Evolutionary conservation across 2,329 filamentous ascomycete genomes (phyloP).

Genomic region (Sporothrix humicola): DNA sequence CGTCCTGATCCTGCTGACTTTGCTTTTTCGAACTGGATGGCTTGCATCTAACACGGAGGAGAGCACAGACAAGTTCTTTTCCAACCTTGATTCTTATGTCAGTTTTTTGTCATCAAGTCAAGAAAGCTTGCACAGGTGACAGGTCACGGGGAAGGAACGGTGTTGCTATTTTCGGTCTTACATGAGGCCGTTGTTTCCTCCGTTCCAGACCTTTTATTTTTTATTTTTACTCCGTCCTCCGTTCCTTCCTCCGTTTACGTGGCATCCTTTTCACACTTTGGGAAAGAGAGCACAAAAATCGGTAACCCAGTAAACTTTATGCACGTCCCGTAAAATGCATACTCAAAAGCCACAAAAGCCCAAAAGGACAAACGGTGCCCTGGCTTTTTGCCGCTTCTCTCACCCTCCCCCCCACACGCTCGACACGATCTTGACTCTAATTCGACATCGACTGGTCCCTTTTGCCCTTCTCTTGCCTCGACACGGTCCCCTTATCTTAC

Average conservation of each 20-base stretch:
- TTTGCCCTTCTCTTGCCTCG: not conserved
- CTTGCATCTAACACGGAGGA: too few species aligned
- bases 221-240: not conserved
- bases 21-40: too few species aligned
- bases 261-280: not conserved
- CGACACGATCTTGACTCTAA: not conserved
- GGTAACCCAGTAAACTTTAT: not conserved
- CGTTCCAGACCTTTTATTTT: not conserved
- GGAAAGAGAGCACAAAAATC: not conserved
- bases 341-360: too few species aligned
- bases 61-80: too few species aligned
- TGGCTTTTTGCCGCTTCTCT: not conserved
- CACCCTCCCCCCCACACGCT: not conserved
- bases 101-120: too few species aligned
- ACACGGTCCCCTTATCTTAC: not conserved
- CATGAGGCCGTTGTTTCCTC: not conserved
- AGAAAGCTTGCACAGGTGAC: not conserved
- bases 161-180: not conserved
- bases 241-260: not conserved
- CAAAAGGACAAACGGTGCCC: not conserved
- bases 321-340: not conserved
- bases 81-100: too few species aligned
- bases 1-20: too few species aligned
- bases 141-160: constrained; percentile 5
- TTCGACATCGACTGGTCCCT: not conserved